A percentile compares a stretch with the other conserved stretches of the same genome.
Evolutionary conservation across 306 rosid species (phyloP).

Genomic region (Citrullus mucosospermus): DNA sequence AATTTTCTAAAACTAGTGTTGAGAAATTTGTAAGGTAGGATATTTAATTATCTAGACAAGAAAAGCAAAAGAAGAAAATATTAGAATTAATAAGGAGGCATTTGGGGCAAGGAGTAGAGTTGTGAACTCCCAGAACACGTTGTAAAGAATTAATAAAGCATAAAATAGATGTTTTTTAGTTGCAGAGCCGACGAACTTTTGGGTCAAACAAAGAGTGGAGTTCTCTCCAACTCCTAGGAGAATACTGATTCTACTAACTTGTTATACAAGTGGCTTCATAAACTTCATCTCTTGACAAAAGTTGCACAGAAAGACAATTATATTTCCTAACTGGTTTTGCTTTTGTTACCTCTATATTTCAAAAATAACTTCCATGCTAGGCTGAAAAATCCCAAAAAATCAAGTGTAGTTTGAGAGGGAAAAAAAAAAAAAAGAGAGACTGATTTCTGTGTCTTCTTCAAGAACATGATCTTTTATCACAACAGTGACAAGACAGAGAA

Average conservation of each 20-base stretch:
- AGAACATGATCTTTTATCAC: background rate
- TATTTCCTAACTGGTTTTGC: background rate
- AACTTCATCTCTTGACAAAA: background rate
- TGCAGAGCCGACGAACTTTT: too few species aligned
- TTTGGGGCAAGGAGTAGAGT: too few species aligned
- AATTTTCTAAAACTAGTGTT: background rate
- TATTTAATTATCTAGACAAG: background rate
- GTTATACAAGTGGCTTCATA: background rate
- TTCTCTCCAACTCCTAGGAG: too few species aligned
- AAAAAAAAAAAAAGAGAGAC: background rate
- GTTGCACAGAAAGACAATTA: background rate
- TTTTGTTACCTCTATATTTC: background rate
- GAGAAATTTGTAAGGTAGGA: background rate
- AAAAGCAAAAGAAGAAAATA: background rate
- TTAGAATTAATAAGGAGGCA: too few species aligned
- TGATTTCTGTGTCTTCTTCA: background rate
- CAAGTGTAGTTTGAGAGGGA: background rate
- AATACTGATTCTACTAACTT: background rate
- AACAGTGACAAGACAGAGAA: slow-evolving; percentile 3
- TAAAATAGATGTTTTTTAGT: too few species aligned
- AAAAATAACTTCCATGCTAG: background rate
- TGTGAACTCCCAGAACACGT: too few species aligned
- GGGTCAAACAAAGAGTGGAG: too few species aligned
- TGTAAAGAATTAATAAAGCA: too few species aligned
- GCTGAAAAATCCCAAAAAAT: background rate